Percentiles rank a stretch among this genome's conserved stretches.
These are phyloP conservation scores for Calocybe cyanea DNA, from an alignment of 768 basidiomycete genomes.

Conservation along the genomic window DNA sequence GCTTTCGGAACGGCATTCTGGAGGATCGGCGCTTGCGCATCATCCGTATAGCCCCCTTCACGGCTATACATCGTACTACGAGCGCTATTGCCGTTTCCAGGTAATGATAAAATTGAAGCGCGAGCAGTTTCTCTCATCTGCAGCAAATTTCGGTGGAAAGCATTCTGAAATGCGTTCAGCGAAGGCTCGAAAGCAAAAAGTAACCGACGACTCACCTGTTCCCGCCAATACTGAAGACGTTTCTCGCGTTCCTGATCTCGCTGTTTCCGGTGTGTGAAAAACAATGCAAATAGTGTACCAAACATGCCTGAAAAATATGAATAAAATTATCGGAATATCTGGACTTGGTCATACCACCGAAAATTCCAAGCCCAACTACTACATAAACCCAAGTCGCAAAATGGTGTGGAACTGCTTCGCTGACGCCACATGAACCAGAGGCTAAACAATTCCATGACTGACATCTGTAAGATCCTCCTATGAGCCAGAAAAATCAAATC, in stretches of 20 bases:
- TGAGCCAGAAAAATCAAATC: not conserved
- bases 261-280: conserved; percentile 65
- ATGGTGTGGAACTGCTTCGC: conserved; percentile 57
- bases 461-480: conserved; percentile 45
- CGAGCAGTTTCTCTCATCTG: conserved; percentile 77
- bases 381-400: conserved; percentile 69
- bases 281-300: conserved; percentile 65
- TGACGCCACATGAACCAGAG: conserved; percentile 56
- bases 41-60: conserved; percentile 47
- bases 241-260: conserved; percentile 78
- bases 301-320: conserved; percentile 55
- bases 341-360: conserved; percentile 54
- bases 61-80: conserved; percentile 49
- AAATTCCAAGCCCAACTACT: conserved; percentile 65
- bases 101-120: conserved; percentile 57
- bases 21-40: conserved; percentile 51
- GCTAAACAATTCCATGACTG: conserved; percentile 69
- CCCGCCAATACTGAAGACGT: conserved; percentile 85
- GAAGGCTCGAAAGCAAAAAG: conserved; percentile 1
- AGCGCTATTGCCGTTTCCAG: conserved; percentile 40
- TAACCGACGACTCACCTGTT: conserved; percentile 53
- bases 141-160: conserved; percentile 76
- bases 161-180: conserved; percentile 41
- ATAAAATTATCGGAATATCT: too few species aligned
- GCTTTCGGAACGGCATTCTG: conserved; percentile 45